Evolutionary conservation across 2,329 filamentous ascomycete genomes (phyloP), one percentile per base, ranked within the genome.

Genomic region (Aspergillus costaricaensis): DNA sequence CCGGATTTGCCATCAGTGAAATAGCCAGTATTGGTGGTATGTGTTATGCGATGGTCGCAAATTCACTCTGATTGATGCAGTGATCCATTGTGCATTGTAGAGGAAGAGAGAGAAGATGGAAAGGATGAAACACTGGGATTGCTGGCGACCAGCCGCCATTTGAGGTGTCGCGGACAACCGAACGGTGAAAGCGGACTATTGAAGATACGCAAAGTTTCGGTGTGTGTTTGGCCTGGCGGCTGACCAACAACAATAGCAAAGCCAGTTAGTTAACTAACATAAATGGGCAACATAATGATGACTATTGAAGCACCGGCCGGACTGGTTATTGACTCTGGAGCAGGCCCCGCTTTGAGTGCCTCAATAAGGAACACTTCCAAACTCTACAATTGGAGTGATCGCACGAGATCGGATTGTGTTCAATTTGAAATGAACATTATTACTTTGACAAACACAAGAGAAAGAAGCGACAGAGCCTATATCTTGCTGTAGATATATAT

Each of bases 151-250:
- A 19, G 53, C 53, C 25, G 53, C 44, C 25, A 55, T 55, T 47
- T 44, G 43, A 60, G 49, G 53, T 60, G 48, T 60, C 50, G 59
- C 44, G 52, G 50, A 50, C 51, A 44, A 54, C 41, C 48, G 44
- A 53, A 56, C 51, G 59, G 57, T 41, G 50, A 54, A 50, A 25
- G 47, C 19, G 27, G 50, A 57, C 58, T 47, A 58, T 57, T 55
- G 57, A 55, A 57, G 41, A 61, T 59, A 57, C 58, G 62, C 65
- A 61, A 67, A 67, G 55, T 66, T 67, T 65, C 65, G 64, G 64
- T 67, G 66, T 67, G 47, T 30, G 25, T 50, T 30, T 44, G 9
- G 41, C 7, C n/a, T 30, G 60, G 44, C 49, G 51, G 54, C 47
- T 17, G 39, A 49, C 30, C 41, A 58, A 59, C 50, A 58, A 58